Percentiles rank a stretch among this genome's conserved stretches.
phyloP scores from a whole-genome alignment of 495 filamentous ascomycete genomes.

The Lichina pygmaea region DNA sequence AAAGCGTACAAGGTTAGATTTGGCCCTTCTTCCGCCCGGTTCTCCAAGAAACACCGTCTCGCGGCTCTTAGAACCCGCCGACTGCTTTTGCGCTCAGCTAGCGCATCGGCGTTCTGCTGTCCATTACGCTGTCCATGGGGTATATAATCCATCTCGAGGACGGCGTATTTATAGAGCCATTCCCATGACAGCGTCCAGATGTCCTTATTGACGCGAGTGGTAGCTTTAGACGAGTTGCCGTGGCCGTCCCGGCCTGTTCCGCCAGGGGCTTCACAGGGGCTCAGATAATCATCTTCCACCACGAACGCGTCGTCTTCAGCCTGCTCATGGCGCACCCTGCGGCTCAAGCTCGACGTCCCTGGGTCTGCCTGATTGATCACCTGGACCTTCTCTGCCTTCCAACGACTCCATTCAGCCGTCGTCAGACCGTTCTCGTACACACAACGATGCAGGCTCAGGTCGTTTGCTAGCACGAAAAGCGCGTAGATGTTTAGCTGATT shows the following conservation, averaged over 20 bases:
- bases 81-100: no score
- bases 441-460: constrained; percentile 5
- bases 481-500: constrained; percentile 8
- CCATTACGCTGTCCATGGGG: not conserved
- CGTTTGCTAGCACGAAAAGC: constrained; percentile 4
- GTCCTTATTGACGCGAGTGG: not conserved
- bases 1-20: no score
- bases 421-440: constrained; percentile 1
- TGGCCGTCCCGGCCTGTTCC: no score
- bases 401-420: not conserved
- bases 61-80: no score
- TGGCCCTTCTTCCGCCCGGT: no score
- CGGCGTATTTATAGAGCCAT: constrained; percentile 1
- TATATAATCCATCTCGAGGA: not conserved
- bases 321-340: not conserved
- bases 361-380: not conserved
- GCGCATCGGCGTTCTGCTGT: no score
- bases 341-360: not conserved
- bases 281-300: constrained; percentile 1
- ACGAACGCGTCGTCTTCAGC: not conserved
- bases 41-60: no score
- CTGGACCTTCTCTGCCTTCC: not conserved
- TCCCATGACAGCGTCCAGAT: constrained; percentile 1
- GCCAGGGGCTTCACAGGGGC: not conserved
- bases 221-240: not conserved